Percentiles rank a stretch among this genome's conserved stretches.
phyloP scores from a whole-genome alignment of 1,139 yeast genomes.

The Kodamaea sp. region DNA sequence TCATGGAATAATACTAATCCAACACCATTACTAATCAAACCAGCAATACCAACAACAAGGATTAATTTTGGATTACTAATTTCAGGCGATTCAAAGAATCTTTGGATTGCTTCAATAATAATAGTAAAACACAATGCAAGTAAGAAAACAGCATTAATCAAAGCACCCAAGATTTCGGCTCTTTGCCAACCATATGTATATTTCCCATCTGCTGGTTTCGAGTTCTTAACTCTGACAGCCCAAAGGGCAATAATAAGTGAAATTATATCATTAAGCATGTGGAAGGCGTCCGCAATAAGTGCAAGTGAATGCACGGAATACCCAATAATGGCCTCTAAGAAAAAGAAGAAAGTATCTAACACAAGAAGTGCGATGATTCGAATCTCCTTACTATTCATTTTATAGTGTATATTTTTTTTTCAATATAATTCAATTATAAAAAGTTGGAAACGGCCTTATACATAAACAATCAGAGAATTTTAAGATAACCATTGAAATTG shows the following conservation, averaged over 20 bases:
- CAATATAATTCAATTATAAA: background rate
- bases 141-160: constrained; percentile 87
- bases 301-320: constrained; percentile 91
- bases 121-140: constrained; percentile 91
- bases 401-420: background rate
- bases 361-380: constrained; percentile 70
- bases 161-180: constrained; percentile 92
- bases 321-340: constrained; percentile 80
- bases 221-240: constrained; percentile 91
- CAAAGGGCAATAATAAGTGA: constrained; percentile 88
- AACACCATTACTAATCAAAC: constrained; percentile 73
- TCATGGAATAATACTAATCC: constrained; percentile 90
- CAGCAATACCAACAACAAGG: constrained; percentile 76
- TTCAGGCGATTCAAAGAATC: constrained; percentile 76
- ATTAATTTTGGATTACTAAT: constrained; percentile 79
- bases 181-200: constrained; percentile 97
- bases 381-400: constrained; percentile 57
- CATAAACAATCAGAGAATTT: too few relatives aligned
- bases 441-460: background rate
- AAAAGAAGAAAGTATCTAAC: constrained; percentile 79
- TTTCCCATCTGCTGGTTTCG: constrained; percentile 76
- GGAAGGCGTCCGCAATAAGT: constrained; percentile 92
- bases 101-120: constrained; percentile 86
- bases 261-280: constrained; percentile 92
- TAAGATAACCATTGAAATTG: too few relatives aligned